A percentile compares a stretch with the other conserved stretches of the same genome.
These are phyloP conservation scores for Picochlorum sp. DNA, from an alignment of 139 green algal species.

Conservation along the genomic window DNA sequence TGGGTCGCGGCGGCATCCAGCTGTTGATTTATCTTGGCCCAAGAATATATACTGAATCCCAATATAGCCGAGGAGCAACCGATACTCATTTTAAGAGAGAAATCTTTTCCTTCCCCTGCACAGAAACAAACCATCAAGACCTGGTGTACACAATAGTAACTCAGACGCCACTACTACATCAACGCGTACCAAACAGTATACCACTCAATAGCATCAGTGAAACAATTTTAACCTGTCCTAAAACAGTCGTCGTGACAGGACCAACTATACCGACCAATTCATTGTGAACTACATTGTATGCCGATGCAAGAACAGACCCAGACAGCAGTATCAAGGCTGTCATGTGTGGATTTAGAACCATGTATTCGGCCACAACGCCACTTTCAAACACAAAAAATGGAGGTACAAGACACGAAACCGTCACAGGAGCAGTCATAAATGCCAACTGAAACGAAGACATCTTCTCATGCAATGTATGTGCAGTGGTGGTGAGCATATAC, in stretches of 20 bases:
- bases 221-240: slow-evolving; percentile 8
- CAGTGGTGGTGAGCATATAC: neutral
- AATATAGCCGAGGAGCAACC: neutral
- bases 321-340: neutral
- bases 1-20: neutral
- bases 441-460: slow-evolving; percentile 7
- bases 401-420: neutral
- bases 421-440: slow-evolving; percentile 6
- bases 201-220: slow-evolving; percentile 5
- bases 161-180: no score
- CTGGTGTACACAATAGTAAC: neutral
- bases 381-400: slow-evolving; percentile 1
- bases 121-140: neutral
- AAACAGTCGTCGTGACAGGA: slow-evolving; percentile 6
- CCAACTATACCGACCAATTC: slow-evolving; percentile 5
- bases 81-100: slow-evolving; percentile 4
- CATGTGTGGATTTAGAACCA: neutral
- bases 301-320: neutral
- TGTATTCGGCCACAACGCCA: neutral
- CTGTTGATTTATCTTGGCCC: slow-evolving; percentile 2
- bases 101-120: slow-evolving; percentile 9
- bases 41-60: slow-evolving; percentile 8
- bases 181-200: slow-evolving; percentile 6
- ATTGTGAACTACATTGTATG: slow-evolving; percentile 11
- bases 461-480: neutral